These are phyloP conservation scores for Leptodontidium sp. DNA, from an alignment of 2,329 filamentous ascomycete species.

Conservation along the genomic window DNA sequence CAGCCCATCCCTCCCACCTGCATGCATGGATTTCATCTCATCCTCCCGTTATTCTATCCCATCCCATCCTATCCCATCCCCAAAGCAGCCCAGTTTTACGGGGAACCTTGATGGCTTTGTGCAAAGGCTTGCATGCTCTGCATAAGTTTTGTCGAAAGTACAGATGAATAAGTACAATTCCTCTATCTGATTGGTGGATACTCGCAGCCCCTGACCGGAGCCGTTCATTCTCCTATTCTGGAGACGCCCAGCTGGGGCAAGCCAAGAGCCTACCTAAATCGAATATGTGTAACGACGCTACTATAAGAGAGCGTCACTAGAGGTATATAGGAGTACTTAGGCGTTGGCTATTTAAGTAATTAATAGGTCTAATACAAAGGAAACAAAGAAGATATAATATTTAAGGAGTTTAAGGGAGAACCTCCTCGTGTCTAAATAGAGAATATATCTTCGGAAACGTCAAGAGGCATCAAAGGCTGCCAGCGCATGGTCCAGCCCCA, in stretches of 20 bases:
- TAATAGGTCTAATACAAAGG: too few species aligned
- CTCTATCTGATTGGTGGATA: conserved; percentile 10
- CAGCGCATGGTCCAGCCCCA: too few species aligned
- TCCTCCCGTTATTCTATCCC: too few species aligned
- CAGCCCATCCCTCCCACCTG: not conserved
- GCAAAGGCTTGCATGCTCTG: conserved; percentile 24
- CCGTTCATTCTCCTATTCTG: conserved; percentile 20
- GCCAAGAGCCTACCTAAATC: not conserved
- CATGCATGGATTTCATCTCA: not conserved
- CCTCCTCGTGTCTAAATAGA: too few species aligned
- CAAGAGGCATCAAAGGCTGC: too few species aligned
- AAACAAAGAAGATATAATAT: too few species aligned
- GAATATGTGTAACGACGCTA: not conserved
- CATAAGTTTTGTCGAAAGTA: conserved; percentile 27
- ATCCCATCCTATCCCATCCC: not conserved
- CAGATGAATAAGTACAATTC: conserved; percentile 16
- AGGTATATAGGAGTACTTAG: too few species aligned
- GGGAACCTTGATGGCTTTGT: conserved; percentile 28
- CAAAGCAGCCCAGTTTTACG: conserved; percentile 21
- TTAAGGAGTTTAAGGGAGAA: too few species aligned
- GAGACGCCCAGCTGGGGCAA: not conserved
- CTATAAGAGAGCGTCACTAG: too few species aligned
- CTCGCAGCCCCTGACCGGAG: conserved; percentile 9
- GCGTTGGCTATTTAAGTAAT: too few species aligned
- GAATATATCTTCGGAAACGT: too few species aligned